A percentile compares a stretch with the other conserved stretches of the same genome.
phyloP scores from a whole-genome alignment of 1,284 basidiomycete species.

The Cryptococcus wingfieldii region DNA sequence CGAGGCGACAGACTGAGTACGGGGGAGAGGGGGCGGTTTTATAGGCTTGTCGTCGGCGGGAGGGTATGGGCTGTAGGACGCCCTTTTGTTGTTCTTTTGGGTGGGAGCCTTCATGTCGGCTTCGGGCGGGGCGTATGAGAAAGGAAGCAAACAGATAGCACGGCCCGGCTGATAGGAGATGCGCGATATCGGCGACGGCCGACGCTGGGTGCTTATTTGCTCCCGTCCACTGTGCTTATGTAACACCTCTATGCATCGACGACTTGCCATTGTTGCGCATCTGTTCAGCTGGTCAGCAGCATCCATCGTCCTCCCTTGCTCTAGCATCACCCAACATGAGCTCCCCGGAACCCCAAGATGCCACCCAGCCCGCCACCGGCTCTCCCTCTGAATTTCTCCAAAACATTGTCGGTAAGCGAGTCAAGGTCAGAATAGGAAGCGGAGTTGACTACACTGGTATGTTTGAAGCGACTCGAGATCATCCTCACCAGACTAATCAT shows the following conservation, averaged over 20 bases:
- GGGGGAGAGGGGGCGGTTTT: conserved; percentile 7
- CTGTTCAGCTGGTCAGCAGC: neutral
- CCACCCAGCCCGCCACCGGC: conserved; percentile 51
- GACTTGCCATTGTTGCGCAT: neutral
- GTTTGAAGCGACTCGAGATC: conserved; percentile 26
- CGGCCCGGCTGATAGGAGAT: neutral
- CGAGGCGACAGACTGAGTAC: neutral
- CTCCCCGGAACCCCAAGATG: conserved; percentile 26
- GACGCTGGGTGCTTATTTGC: neutral
- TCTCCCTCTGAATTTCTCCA: conserved; percentile 88
- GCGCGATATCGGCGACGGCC: neutral
- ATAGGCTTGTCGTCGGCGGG: conserved; percentile 15
- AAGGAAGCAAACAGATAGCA: neutral
- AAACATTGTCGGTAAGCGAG: conserved; percentile 89
- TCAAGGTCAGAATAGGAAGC: conserved; percentile 89
- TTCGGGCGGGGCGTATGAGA: neutral
- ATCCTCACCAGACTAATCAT: neutral
- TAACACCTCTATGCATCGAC: no score
- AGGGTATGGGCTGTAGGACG: conserved; percentile 32
- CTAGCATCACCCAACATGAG: conserved; percentile 24
- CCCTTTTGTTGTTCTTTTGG: conserved; percentile 17
- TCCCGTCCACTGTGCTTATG: no score
- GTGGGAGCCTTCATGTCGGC: conserved; percentile 27
- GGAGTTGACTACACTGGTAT: conserved; percentile 93
- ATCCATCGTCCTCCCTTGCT: neutral